Conservation (phyloP, 257 asterid species). For the Ocimum tenuiflorum region DNA sequence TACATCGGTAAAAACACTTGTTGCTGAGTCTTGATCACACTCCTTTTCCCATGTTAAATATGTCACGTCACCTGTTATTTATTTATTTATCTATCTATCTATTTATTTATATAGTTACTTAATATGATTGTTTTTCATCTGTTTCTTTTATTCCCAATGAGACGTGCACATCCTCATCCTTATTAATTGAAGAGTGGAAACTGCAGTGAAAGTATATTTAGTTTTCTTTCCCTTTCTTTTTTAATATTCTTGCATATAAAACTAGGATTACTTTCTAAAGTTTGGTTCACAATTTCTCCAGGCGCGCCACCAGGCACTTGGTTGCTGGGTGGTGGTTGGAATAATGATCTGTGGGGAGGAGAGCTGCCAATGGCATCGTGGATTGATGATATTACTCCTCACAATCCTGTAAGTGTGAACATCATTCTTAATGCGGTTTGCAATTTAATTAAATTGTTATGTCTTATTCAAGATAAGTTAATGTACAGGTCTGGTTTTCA, state of each 20-base stretch:
- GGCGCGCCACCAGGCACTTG: conserved; percentile 66
- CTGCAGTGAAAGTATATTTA: not conserved
- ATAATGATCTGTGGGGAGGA: conserved; percentile 95
- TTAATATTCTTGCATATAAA: not conserved
- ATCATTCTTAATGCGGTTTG: conserved; percentile 13
- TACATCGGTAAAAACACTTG: not conserved
- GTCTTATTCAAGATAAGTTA: conserved; percentile 10
- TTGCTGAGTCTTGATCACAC: not conserved
- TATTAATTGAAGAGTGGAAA: not conserved
- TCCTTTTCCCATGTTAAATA: not conserved
- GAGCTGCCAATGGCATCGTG: conserved; percentile 86
- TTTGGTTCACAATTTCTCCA: conserved; percentile 25
- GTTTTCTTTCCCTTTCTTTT: not conserved
- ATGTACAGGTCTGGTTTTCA: conserved; percentile 72
- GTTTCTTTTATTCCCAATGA: not conserved
- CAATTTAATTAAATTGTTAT: not conserved
- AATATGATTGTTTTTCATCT: not conserved
- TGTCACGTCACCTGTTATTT: not conserved
- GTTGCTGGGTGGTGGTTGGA: conserved; percentile 98
- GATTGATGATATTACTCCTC: conserved; percentile 83
- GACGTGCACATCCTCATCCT: conserved; percentile 3
- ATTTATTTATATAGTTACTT: not conserved
- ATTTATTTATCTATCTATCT: too few species aligned
- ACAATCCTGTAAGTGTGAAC: conserved; percentile 57
- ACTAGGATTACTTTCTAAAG: conserved; percentile 13